Evolutionary conservation across 148 eudicot genomes (phyloP).

Genomic region (Euryodendron excelsum): DNA sequence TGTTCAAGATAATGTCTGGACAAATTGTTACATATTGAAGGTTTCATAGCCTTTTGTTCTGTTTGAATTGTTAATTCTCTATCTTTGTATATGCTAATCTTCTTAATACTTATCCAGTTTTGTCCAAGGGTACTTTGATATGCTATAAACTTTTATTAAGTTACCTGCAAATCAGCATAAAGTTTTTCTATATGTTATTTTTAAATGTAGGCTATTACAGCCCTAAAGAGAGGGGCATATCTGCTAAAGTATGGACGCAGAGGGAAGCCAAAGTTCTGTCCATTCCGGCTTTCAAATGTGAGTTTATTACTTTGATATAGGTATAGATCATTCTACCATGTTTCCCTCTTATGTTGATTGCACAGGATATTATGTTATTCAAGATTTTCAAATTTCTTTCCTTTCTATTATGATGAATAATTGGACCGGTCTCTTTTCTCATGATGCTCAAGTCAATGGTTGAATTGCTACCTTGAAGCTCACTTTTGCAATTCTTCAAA

Average conservation of each 20-base stretch:
- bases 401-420: not conserved
- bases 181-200: not conserved
- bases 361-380: not conserved
- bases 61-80: not conserved
- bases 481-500: too few species aligned
- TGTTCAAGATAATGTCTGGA: not conserved
- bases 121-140: not conserved
- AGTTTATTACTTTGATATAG: slow-evolving; percentile 2
- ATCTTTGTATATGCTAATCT: not conserved
- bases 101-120: not conserved
- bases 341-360: not conserved
- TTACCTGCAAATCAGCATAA: not conserved
- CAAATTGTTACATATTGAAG: not conserved
- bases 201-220: slow-evolving; percentile 32
- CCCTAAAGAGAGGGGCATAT: slow-evolving; percentile 36
- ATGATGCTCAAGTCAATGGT: not conserved
- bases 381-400: not conserved
- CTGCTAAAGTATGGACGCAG: slow-evolving; percentile 41
- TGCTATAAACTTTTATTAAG: not conserved
- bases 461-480: not conserved
- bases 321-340: not conserved
- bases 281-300: slow-evolving; percentile 32
- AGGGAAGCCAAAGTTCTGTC: slow-evolving; percentile 47
- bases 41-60: not conserved
- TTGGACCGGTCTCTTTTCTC: not conserved